phyloP scores from a whole-genome alignment of 768 basidiomycete genomes.

The Lactifluus volemus region DNA sequence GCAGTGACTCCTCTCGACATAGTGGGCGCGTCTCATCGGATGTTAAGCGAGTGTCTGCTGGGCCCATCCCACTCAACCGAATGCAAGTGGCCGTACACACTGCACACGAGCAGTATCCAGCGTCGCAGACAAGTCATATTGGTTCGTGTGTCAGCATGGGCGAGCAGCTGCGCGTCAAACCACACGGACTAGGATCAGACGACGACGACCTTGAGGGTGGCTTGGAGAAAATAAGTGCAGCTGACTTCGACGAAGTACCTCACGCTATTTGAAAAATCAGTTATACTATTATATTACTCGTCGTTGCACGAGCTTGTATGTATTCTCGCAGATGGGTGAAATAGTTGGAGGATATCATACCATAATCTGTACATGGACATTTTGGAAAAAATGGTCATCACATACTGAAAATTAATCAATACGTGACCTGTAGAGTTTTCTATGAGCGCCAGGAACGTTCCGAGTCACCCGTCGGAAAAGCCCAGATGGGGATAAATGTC shows the following conservation, averaged over 20 bases:
- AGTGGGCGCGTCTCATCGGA: not conserved
- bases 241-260: not conserved
- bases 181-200: not conserved
- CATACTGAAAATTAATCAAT: not conserved
- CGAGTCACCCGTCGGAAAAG: not conserved
- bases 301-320: not conserved
- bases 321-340: not conserved
- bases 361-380: not conserved
- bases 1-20: not conserved
- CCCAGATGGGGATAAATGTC: not conserved
- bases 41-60: not conserved
- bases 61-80: not conserved
- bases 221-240: not conserved
- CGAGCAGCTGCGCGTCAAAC: not conserved
- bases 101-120: not conserved
- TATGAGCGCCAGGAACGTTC: no score
- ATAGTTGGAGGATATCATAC: not conserved
- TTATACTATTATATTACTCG: not conserved
- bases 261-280: not conserved
- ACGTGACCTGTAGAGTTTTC: no score
- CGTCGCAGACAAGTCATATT: not conserved
- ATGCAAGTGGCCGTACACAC: slow-evolving; percentile 2
- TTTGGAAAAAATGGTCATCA: not conserved
- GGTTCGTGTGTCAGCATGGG: not conserved
- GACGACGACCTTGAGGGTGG: not conserved